Conservation (phyloP, 2,329 filamentous ascomycete genomes). For the Fusarium sp. region DNA sequence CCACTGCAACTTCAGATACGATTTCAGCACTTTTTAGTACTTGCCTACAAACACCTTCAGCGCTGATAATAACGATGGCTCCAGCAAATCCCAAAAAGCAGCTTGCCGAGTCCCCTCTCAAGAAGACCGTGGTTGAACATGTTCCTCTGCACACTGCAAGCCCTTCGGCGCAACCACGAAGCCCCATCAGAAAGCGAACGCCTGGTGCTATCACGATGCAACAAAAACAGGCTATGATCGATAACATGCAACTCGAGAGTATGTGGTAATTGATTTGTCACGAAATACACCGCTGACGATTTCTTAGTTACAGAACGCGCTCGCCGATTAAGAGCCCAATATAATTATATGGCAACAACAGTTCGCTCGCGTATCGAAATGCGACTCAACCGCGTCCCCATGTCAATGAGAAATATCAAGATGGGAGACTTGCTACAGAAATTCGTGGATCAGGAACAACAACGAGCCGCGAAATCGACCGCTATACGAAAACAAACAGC, state of each 20-base stretch:
- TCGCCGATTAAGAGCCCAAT: constrained; percentile 86
- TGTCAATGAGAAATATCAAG: constrained; percentile 76
- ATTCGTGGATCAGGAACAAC: constrained; percentile 56
- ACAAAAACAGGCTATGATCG: constrained; percentile 87
- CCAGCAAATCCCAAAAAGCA: constrained; percentile 52
- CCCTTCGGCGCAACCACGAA: constrained; percentile 55
- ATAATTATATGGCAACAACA: constrained; percentile 85
- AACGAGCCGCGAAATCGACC: constrained; percentile 53
- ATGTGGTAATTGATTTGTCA: constrained; percentile 45
- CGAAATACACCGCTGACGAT: constrained; percentile 24
- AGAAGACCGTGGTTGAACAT: constrained; percentile 34
- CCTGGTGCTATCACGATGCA: constrained; percentile 66
- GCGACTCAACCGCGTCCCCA: constrained; percentile 90
- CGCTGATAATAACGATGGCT: constrained; percentile 52
- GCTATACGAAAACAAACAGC: constrained; percentile 62
- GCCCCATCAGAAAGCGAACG: constrained; percentile 69
- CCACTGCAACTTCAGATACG: constrained; percentile 20
- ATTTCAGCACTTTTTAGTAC: constrained; percentile 13
- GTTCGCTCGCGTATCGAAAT: constrained; percentile 88
- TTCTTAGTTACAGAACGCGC: constrained; percentile 82
- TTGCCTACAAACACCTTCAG: constrained; percentile 2
- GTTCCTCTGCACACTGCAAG: constrained; percentile 37
- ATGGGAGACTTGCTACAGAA: constrained; percentile 79
- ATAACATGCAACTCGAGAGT: constrained; percentile 92
- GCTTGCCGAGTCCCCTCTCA: constrained; percentile 22